Conservation (phyloP, 2,329 filamentous ascomycete species). For the Dactylonectria estremocensis region DNA sequence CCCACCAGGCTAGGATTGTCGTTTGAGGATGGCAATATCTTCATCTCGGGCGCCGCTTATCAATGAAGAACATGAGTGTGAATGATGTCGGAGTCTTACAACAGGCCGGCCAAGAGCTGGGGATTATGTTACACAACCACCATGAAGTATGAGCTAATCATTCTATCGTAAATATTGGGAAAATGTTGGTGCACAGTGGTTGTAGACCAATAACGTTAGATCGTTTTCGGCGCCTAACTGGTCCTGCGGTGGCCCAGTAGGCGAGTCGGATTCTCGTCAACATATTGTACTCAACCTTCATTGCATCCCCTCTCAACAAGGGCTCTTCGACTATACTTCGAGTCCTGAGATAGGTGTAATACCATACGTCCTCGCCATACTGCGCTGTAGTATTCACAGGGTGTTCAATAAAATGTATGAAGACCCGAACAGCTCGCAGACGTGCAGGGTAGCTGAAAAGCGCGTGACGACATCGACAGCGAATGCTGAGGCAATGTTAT, state of each 20-base stretch:
- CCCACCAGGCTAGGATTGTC: slow-evolving; percentile 14
- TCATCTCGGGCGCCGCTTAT: slow-evolving; percentile 8
- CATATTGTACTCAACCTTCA: no score
- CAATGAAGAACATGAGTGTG: slow-evolving; percentile 1
- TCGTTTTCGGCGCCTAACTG: no score
- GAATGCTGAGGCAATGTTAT: background rate
- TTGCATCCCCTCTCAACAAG: no score
- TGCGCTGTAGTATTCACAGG: background rate
- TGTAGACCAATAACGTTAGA: slow-evolving; percentile 13
- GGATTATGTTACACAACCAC: background rate
- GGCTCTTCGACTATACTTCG: background rate
- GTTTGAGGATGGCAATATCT: slow-evolving; percentile 14
- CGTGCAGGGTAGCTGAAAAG: background rate
- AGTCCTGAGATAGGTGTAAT: background rate
- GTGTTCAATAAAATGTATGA: background rate
- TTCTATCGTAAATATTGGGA: no score
- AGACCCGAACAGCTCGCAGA: background rate
- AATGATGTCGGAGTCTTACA: background rate
- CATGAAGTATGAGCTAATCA: no score
- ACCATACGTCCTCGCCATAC: background rate
- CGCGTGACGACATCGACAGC: background rate
- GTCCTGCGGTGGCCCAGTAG: no score
- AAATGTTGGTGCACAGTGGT: no score
- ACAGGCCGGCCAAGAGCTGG: background rate
- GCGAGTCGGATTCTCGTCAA: background rate